Base-by-base conservation (phyloP, 331 rosid species). In the Malus hybrid region DNA sequence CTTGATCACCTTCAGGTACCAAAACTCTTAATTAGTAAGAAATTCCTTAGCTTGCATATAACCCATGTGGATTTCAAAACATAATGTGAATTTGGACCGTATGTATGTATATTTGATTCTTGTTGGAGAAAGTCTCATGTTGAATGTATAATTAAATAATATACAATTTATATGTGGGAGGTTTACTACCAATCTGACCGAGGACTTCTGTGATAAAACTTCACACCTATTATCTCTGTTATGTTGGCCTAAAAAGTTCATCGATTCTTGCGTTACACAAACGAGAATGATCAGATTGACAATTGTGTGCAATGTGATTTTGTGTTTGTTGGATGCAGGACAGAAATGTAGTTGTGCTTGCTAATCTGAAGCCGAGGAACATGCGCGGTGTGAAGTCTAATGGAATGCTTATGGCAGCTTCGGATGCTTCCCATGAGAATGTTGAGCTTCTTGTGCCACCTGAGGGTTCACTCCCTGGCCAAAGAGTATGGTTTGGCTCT, bases 331-430 rank as follows among this genome's bases (percentile, higher is more conserved):
- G 63, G 46, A 33, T 14, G 26, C 83, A 94, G 99, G 97, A 88
- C 2, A 84, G 66, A 77, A 84, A 83, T 46, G 99, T 92, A 13
- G 81, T 92, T 75, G 97, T 94, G 28, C 91, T 94, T 48, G 86
- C 93, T 52, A 94, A 94, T 84, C 74, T 94, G 85, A 92, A 94
- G 88, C 88, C 97, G 24, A 88, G 99, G 83, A 94, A 90, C 84
- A 92, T 94, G 99, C 93, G 97, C 70, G 97, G 97, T 24, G 89
- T 94, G 75, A 92, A 92, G 84, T 94, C 99, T 53, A 55, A 74
- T 44, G 99, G 99, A 77, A 94, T 92, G 99, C 91, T 94, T 74
- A 87, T 94, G 97, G 99, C 97, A 44, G 99, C 99, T 76, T 92
- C 97, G 72, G 97, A 94, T 85, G 83, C 87, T 48, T 82, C 87